phyloP scores from a whole-genome alignment of 2,329 filamentous ascomycete species.

The Penicillium sp. region DNA sequence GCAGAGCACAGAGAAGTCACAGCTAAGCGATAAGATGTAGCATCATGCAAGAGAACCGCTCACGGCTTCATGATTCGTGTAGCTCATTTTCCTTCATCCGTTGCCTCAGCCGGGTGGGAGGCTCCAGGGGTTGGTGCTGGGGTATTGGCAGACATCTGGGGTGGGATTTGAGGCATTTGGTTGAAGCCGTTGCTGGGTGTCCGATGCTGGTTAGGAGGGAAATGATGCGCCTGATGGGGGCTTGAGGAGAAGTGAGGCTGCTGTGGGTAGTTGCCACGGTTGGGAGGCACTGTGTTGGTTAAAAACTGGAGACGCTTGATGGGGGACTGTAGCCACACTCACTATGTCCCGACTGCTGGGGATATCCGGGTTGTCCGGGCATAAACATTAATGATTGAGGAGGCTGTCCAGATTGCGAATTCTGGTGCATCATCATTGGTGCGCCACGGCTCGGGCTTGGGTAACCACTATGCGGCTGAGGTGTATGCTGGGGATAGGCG shows the following conservation, averaged over 20 bases:
- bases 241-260: conserved; percentile 65
- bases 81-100: conserved; percentile 51
- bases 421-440: conserved; percentile 91
- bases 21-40: conserved; percentile 2
- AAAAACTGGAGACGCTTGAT: conserved; percentile 36
- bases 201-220: conserved; percentile 57
- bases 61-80: conserved; percentile 7
- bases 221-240: conserved; percentile 64
- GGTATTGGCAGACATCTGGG: conserved; percentile 44
- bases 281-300: conserved; percentile 55
- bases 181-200: conserved; percentile 55
- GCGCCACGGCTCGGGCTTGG: conserved; percentile 85
- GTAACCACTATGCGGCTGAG: conserved; percentile 67
- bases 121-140: conserved; percentile 26
- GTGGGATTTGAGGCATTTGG: conserved; percentile 46
- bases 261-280: conserved; percentile 58
- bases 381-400: conserved; percentile 68
- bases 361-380: conserved; percentile 73
- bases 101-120: conserved; percentile 42
- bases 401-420: conserved; percentile 83
- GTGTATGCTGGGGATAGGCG: conserved; percentile 57
- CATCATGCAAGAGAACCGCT: conserved; percentile 1
- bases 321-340: conserved; percentile 47
- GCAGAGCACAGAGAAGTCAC: conserved; percentile 3
- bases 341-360: conserved; percentile 71